Percentiles rank a stretch among this genome's conserved stretches.
phyloP scores from a whole-genome alignment of 495 filamentous ascomycete genomes.

The Glonium stellatum region DNA sequence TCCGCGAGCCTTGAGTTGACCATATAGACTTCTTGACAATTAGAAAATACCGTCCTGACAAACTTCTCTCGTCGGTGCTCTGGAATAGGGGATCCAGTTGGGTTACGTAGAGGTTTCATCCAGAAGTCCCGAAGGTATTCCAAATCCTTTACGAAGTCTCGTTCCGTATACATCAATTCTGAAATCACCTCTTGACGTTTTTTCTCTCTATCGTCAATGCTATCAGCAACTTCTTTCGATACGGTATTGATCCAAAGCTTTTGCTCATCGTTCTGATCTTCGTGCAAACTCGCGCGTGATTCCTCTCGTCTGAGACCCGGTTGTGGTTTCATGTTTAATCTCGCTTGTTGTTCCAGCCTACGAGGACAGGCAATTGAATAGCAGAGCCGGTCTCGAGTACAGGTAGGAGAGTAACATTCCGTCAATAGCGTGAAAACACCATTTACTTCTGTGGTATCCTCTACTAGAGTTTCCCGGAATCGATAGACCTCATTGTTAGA shows the following conservation, averaged over 20 bases:
- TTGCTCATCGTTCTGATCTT: constrained; percentile 85
- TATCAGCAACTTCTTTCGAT: constrained; percentile 86
- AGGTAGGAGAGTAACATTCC: constrained; percentile 97
- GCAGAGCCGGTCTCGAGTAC: constrained; percentile 86
- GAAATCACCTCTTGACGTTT: constrained; percentile 98
- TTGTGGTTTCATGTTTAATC: constrained; percentile 85
- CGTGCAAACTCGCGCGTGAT: constrained; percentile 72
- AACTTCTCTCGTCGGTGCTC: constrained; percentile 81
- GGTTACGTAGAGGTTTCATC: constrained; percentile 81
- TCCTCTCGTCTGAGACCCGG: constrained; percentile 78
- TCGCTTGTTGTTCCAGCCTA: constrained; percentile 87
- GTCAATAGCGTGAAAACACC: constrained; percentile 94
- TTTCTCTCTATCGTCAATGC: constrained; percentile 82
- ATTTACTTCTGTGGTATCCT: constrained; percentile 84
- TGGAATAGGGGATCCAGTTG: constrained; percentile 75
- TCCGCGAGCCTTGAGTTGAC: constrained; percentile 86
- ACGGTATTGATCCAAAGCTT: constrained; percentile 99
- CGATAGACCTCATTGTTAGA: constrained; percentile 88
- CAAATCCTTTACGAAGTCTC: constrained; percentile 98
- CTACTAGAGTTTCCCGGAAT: constrained; percentile 86
- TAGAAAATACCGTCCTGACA: constrained; percentile 89
- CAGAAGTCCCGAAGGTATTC: constrained; percentile 98
- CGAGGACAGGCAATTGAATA: constrained; percentile 98
- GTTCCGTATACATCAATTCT: constrained; percentile 97
- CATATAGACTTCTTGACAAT: constrained; percentile 87